These are phyloP conservation scores for Boechera divaricarpa DNA, from an alignment of 345 rosid species.

Conservation along the genomic window DNA sequence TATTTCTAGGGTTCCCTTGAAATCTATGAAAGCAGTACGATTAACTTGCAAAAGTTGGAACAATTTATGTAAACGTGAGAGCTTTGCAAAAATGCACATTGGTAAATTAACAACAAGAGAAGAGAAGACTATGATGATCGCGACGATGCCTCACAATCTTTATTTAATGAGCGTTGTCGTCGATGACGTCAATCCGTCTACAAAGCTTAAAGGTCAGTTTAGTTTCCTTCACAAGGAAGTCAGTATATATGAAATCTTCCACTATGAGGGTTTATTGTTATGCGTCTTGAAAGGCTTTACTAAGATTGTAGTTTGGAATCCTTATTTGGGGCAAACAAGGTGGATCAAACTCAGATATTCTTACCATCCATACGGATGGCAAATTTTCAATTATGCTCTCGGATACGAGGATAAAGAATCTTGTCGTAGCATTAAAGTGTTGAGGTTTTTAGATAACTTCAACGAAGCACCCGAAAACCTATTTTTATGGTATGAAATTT, in stretches of 20 bases:
- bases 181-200: neutral
- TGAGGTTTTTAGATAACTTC: no score
- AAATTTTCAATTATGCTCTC: neutral
- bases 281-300: neutral
- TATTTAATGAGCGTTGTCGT: neutral
- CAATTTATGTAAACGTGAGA: neutral
- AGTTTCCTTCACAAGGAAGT: neutral
- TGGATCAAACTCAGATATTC: neutral
- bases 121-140: neutral
- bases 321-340: neutral
- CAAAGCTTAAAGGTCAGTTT: neutral
- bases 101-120: neutral
- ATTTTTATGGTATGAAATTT: neutral
- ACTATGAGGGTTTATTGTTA: neutral
- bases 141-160: neutral
- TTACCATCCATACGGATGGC: no score
- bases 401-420: neutral
- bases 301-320: conserved; percentile 1
- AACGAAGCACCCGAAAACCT: neutral
- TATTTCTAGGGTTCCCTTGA: neutral
- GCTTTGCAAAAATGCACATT: neutral
- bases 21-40: neutral
- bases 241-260: no score
- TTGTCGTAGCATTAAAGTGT: neutral
- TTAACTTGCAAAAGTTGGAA: neutral